Conservation (phyloP, 78 protist species). For the Dictyostelium intermedium region DNA sequence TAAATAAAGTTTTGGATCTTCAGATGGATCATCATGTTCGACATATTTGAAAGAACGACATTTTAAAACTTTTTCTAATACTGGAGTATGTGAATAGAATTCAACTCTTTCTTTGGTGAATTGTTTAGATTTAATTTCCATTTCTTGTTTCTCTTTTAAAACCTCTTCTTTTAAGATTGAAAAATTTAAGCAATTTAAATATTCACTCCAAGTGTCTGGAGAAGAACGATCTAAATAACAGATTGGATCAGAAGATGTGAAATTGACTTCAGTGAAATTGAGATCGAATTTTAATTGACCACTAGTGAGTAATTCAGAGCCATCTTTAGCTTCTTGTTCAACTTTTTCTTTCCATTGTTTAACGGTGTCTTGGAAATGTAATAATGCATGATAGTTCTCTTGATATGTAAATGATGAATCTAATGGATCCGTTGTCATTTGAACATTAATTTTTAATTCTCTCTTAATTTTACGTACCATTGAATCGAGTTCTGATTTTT, state of each 20-base stretch:
- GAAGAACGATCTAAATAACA: conserved; percentile 38
- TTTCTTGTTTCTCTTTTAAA: not conserved
- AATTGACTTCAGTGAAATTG: conserved; percentile 26
- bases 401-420: conserved; percentile 19
- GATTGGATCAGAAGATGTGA: conserved; percentile 19
- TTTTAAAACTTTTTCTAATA: conserved; percentile 11
- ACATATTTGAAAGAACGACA: not conserved
- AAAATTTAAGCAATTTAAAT: conserved; percentile 1
- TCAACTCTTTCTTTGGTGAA: conserved; percentile 12
- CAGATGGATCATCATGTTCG: conserved; percentile 62
- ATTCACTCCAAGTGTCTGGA: conserved; percentile 41
- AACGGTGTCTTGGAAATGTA: not conserved
- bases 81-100: not conserved
- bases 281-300: not conserved
- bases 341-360: not conserved
- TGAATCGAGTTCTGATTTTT: conserved; percentile 9
- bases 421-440: not conserved
- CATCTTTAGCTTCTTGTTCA: not conserved
- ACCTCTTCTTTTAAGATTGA: not conserved
- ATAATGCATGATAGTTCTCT: conserved; percentile 25
- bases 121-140: not conserved
- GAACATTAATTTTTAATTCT: not conserved
- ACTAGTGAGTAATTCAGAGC: not conserved
- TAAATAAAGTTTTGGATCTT: conserved; percentile 42
- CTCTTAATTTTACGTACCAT: conserved; percentile 15